Percentiles rank a stretch among this genome's conserved stretches.
Conservation (phyloP, 305 asterid species). For the Fraxinus greggii region DNA sequence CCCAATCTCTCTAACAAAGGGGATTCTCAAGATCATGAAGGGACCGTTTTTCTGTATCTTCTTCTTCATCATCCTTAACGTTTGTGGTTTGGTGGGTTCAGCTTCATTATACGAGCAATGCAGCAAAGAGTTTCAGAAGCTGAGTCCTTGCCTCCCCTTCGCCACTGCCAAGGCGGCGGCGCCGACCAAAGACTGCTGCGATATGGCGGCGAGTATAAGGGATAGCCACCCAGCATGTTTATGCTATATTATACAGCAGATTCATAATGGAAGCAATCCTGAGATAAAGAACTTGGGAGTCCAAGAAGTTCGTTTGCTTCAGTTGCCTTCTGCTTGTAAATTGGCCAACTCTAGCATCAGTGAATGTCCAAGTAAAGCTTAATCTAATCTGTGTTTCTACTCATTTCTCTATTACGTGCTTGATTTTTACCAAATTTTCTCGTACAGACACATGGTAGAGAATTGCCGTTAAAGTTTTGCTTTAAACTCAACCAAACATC, state of each 20-base stretch:
- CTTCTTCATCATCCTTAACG: not conserved
- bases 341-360: conserved; percentile 51
- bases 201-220: conserved; percentile 49
- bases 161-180: conserved; percentile 63
- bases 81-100: not conserved
- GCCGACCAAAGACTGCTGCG: conserved; percentile 70
- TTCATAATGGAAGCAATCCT: conserved; percentile 60
- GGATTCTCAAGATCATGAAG: not conserved
- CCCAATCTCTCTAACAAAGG: not conserved
- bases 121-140: conserved; percentile 47
- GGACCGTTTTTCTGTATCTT: not conserved
- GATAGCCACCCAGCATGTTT: conserved; percentile 58
- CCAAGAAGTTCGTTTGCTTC: conserved; percentile 64
- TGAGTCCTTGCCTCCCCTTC: conserved; percentile 56
- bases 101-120: not conserved
- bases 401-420: not conserved
- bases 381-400: not conserved
- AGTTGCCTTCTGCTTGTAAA: conserved; percentile 69
- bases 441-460: no score
- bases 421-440: not conserved
- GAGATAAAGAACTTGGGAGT: conserved; percentile 66
- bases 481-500: not conserved
- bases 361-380: conserved; percentile 71
- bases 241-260: conserved; percentile 68
- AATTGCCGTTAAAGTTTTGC: no score